Base-by-base conservation (phyloP, 169 alveolate species). In the Eimeria necatrix region DNA sequence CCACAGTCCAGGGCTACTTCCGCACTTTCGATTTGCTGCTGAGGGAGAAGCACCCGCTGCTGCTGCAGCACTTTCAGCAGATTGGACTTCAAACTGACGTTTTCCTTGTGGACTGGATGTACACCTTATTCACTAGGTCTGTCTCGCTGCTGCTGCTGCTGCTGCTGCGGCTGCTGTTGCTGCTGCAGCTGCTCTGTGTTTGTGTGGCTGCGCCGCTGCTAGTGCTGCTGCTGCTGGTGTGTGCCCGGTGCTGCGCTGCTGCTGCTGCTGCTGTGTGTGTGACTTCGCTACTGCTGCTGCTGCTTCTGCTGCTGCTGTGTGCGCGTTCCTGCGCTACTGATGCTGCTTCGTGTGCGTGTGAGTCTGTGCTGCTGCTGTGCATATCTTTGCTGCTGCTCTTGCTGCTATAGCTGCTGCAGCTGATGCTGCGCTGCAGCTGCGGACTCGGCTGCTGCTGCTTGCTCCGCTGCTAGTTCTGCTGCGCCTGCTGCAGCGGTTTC, bases 61-160 rank as follows among this genome's bases (percentile, higher is more conserved):
- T 86, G 49, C 91, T 76, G 64, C 52, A 46, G 32, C 91, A 86
- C 68, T 85, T 94, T 24, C 74, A 26, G 46, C 53, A 14, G 32
- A 10, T 64, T 26, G 94, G 94, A 2, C 4, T 94, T 26, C 46
- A 61, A 32, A 59, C 85, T n/a, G 94, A 94, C 26, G 32, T 88
- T 18, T 94, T 86, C 83, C 91, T 94, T 24, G 91, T 94, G 41
- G 96, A 94, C 86, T 94, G 96, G 96, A 74, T 94, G 92, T 94
- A 94, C 93, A 94, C 96, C 59, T 85, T 94, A 18, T 94, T 94
- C 93, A 88, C 95, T 0, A 26, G 96, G 96, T 94, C 51, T 4
- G 16, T 78, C 49, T 71, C 9, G 73, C 73, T 61, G 20, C 22
- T 61, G 73, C 20, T 61, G 73, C 73, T 61, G 73, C n/a, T 24